Percentiles rank a stretch among this genome's conserved stretches.
phyloP scores from a whole-genome alignment of 805 yeast species.

The Candida incommunis region DNA sequence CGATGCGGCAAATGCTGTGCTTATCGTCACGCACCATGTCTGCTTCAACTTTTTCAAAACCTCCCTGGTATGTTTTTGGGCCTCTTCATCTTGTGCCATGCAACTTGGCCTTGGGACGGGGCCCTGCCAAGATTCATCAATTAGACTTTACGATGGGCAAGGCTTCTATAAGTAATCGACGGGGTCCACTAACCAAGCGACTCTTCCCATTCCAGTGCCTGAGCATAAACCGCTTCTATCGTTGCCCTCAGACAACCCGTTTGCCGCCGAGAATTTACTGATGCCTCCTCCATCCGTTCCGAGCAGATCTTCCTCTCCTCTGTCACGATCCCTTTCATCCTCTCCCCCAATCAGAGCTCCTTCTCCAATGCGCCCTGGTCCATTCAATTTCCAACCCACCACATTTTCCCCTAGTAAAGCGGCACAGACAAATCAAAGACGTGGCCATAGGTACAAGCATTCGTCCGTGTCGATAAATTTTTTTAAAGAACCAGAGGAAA shows the following conservation, averaged over 20 bases:
- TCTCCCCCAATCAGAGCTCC: slow-evolving; percentile 1
- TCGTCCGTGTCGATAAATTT: slow-evolving; percentile 93
- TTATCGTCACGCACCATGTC: no score
- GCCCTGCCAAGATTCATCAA: no score
- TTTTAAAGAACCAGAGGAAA: slow-evolving; percentile 79
- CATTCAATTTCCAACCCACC: slow-evolving; percentile 55
- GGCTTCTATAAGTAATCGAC: no score
- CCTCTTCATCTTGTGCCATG: no score
- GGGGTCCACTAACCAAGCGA: no score
- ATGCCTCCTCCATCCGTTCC: slow-evolving; percentile 1
- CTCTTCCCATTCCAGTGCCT: no score
- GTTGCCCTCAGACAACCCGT: background rate
- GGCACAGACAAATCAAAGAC: slow-evolving; percentile 32
- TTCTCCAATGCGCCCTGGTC: slow-evolving; percentile 16
- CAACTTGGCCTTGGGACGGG: no score
- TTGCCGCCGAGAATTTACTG: background rate
- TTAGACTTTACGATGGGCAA: background rate
- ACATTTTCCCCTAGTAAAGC: slow-evolving; percentile 21
- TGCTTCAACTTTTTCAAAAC: no score
- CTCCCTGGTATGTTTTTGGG: no score
- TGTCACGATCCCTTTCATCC: background rate
- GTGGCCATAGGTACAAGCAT: slow-evolving; percentile 92
- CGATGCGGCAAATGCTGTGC: no score
- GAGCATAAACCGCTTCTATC: no score
- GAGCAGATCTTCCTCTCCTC: background rate